Evolutionary conservation across 176 grass and related monocot species (phyloP).

Genomic region (Ampelocalamus luodianensis): DNA sequence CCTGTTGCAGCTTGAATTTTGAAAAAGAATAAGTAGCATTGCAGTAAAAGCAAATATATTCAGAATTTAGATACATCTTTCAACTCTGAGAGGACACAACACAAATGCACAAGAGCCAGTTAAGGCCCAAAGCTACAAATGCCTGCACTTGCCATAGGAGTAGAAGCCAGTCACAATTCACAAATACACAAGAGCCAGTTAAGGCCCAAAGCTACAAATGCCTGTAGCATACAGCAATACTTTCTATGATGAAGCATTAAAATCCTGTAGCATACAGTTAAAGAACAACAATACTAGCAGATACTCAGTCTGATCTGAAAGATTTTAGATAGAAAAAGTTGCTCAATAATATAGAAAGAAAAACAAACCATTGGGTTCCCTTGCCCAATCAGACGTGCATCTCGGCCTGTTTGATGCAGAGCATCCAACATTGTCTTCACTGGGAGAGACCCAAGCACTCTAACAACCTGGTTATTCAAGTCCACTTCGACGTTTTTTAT

Average conservation of each 20-base stretch:
- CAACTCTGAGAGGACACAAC: not conserved
- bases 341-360: conserved; percentile 20
- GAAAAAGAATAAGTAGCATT: conserved; percentile 9
- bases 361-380: conserved; percentile 83
- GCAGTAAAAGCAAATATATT: not conserved
- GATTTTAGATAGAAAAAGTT: conserved; percentile 1
- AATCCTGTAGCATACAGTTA: not conserved
- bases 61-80: not conserved
- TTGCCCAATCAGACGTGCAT: conserved; percentile 87
- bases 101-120: not conserved
- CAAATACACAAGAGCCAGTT: too few species aligned
- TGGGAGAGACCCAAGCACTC: conserved; percentile 79
- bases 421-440: conserved; percentile 83
- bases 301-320: not conserved
- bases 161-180: not conserved
- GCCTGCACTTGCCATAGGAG: not conserved
- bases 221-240: too few species aligned
- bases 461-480: conserved; percentile 84
- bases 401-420: conserved; percentile 69
- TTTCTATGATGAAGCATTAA: not conserved
- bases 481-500: conserved; percentile 89
- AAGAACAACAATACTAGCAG: not conserved
- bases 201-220: too few species aligned
- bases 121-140: conserved; percentile 18
- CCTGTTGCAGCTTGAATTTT: conserved; percentile 11